Conservation (phyloP, 306 rosid genomes). For the Malus sieversii region DNA sequence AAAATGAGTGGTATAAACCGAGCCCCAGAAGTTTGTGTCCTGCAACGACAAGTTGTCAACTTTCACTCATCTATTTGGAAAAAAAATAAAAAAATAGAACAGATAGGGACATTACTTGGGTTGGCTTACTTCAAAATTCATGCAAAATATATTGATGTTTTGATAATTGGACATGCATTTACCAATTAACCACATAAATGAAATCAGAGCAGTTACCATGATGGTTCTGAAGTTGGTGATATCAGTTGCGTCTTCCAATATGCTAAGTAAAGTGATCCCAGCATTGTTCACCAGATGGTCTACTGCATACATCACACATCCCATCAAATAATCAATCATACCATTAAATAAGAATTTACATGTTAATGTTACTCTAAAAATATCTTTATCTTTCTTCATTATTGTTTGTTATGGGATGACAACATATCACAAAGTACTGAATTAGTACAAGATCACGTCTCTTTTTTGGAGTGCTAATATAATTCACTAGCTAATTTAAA, state of each 20-base stretch:
- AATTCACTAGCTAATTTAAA: neutral
- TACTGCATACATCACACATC: conserved; percentile 34
- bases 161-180: neutral
- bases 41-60: neutral
- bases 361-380: no score
- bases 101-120: no score
- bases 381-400: no score
- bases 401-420: no score
- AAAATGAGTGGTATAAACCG: conserved; percentile 40
- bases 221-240: conserved; percentile 37
- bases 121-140: no score
- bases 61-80: neutral
- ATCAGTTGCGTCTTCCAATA: conserved; percentile 50
- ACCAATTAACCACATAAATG: neutral
- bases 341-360: neutral
- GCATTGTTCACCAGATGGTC: conserved; percentile 79
- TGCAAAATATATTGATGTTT: neutral
- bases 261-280: conserved; percentile 22
- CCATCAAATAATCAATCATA: neutral
- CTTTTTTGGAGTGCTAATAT: no score
- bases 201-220: conserved; percentile 37
- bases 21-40: conserved; percentile 86
- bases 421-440: no score
- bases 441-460: no score
- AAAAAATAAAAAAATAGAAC: no score